phyloP scores from a whole-genome alignment of 2,329 filamentous ascomycete genomes.

The Penicillium brasilianum region DNA sequence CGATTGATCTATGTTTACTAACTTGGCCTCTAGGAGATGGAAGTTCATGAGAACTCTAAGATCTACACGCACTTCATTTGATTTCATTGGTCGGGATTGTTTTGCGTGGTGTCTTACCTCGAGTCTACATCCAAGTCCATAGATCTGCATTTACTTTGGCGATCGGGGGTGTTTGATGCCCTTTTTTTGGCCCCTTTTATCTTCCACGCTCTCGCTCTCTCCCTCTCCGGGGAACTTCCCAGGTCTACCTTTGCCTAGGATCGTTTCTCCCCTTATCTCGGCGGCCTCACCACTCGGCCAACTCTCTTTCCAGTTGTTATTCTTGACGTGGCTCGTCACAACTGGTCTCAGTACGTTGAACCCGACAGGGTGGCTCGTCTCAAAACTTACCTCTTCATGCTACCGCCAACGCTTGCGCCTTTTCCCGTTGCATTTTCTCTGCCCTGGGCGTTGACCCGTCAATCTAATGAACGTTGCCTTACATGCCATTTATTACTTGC shows the following conservation, averaged over 20 bases:
- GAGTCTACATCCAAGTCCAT: constrained; percentile 31
- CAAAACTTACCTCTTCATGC: constrained; percentile 13
- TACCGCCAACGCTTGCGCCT: constrained; percentile 9
- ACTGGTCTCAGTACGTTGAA: constrained; percentile 4
- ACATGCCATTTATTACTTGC: constrained; percentile 12
- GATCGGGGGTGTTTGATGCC: constrained; percentile 30
- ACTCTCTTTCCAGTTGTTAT: constrained; percentile 21
- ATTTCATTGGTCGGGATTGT: constrained; percentile 48
- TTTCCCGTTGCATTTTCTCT: constrained; percentile 3
- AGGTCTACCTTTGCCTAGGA: background rate
- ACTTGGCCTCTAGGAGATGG: constrained; percentile 81
- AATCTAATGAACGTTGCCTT: constrained; percentile 31
- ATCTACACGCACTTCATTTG: constrained; percentile 99
- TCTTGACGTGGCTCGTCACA: constrained; percentile 17
- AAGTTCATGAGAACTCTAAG: constrained; percentile 98
- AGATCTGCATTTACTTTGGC: constrained; percentile 34
- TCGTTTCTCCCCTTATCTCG: background rate
- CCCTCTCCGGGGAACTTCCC: too few relatives aligned
- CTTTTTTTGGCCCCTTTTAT: constrained; percentile 8
- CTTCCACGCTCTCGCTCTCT: background rate
- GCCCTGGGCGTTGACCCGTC: constrained; percentile 13
- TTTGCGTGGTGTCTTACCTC: constrained; percentile 19
- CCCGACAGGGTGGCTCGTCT: constrained; percentile 24
- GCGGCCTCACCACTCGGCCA: constrained; percentile 3
- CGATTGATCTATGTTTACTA: constrained; percentile 7